Percentiles rank a stretch among this genome's conserved stretches.
Conservation (phyloP, 2,329 filamentous ascomycete genomes). For the Aureobasidium sp. region DNA sequence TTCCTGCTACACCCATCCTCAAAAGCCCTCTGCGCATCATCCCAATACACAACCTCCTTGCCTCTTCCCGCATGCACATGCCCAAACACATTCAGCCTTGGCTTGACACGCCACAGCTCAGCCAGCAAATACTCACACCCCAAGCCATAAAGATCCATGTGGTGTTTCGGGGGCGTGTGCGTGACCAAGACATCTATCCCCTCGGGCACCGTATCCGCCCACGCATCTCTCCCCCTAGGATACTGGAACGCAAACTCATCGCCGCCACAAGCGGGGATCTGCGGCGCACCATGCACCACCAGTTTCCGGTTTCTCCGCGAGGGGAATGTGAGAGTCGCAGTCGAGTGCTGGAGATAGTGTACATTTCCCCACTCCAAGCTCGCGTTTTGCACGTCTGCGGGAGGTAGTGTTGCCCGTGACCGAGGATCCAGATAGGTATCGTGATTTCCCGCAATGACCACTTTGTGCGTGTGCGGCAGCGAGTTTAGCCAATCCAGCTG, state of each 20-base stretch:
- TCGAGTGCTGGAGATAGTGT: constrained; percentile 65
- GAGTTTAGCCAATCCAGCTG: constrained; percentile 73
- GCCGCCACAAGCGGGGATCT: constrained; percentile 68
- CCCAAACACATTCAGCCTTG: constrained; percentile 71
- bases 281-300: constrained; percentile 70
- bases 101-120: constrained; percentile 67
- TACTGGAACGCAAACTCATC: constrained; percentile 72
- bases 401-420: constrained; percentile 48
- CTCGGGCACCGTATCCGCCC: constrained; percentile 60
- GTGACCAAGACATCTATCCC: constrained; percentile 73
- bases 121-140: constrained; percentile 43
- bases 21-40: constrained; percentile 61
- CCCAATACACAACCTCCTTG: constrained; percentile 61
- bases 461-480: constrained; percentile 68
- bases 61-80: constrained; percentile 75
- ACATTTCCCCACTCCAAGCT: constrained; percentile 57
- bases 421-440: constrained; percentile 72
- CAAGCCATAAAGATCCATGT: constrained; percentile 61
- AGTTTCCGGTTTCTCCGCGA: constrained; percentile 45
- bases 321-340: constrained; percentile 53
- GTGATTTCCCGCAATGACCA: constrained; percentile 81
- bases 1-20: constrained; percentile 50
- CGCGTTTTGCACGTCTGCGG: constrained; percentile 33
- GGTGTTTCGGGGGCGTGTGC: constrained; percentile 67
- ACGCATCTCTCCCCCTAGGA: constrained; percentile 54